A percentile compares a stretch with the other conserved stretches of the same genome.
These are phyloP conservation scores for Brasilioporus rufonigricans DNA, from an alignment of 768 basidiomycete genomes.

Conservation along the genomic window DNA sequence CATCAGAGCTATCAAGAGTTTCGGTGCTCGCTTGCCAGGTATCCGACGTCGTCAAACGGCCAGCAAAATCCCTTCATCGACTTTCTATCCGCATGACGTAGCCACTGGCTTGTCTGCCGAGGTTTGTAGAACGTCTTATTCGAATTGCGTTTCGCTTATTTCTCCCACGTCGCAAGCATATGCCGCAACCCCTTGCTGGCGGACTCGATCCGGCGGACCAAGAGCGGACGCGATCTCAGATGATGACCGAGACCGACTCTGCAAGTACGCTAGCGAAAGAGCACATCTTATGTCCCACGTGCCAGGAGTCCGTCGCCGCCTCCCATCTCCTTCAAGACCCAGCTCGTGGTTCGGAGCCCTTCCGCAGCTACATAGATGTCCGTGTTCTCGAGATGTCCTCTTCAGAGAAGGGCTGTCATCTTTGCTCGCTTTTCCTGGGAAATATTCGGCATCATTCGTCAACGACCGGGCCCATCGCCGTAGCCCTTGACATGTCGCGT, in stretches of 20 bases:
- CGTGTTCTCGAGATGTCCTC: neutral
- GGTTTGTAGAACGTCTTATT: neutral
- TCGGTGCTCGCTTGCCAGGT: neutral
- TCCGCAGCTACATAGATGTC: neutral
- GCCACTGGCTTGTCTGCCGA: neutral
- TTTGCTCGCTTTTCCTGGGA: neutral
- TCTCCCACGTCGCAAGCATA: neutral
- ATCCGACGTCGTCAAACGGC: neutral
- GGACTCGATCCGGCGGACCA: neutral
- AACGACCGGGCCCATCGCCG: neutral
- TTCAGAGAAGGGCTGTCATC: neutral
- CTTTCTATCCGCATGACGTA: neutral
- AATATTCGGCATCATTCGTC: neutral
- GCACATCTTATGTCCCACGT: neutral
- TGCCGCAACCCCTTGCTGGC: neutral
- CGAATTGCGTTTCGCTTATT: neutral
- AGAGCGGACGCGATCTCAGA: neutral
- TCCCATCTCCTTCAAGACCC: neutral
- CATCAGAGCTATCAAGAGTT: neutral
- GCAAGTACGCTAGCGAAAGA: neutral
- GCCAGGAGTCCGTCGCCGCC: neutral
- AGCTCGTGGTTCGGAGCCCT: neutral
- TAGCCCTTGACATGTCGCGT: neutral
- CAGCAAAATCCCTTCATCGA: neutral
- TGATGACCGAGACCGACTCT: neutral